A percentile compares a stretch with the other conserved stretches of the same genome.
These are phyloP conservation scores for Penicillium coprophilum DNA, from an alignment of 495 filamentous ascomycete species.

Conservation along the genomic window DNA sequence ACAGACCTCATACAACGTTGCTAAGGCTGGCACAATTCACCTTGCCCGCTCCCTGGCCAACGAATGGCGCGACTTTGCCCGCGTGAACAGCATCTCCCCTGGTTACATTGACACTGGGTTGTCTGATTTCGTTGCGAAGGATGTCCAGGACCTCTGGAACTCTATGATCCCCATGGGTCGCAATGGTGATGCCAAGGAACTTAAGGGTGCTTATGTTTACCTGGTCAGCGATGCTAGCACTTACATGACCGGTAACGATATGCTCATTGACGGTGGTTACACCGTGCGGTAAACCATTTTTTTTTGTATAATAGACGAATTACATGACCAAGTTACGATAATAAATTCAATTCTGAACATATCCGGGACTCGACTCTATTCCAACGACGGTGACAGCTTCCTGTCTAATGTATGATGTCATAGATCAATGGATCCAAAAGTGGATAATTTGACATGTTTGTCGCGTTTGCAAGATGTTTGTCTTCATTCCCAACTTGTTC, in stretches of 20 bases:
- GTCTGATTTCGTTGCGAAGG: constrained; percentile 69
- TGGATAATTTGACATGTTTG: not conserved
- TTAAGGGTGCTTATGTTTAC: constrained; percentile 84
- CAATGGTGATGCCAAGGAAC: constrained; percentile 73
- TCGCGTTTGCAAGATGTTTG: not conserved
- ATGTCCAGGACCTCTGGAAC: constrained; percentile 69
- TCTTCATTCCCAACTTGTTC: no score
- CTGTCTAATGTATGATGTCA: not conserved
- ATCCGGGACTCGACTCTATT: not conserved
- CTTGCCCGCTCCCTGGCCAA: constrained; percentile 63
- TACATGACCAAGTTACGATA: constrained; percentile 10
- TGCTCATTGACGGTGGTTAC: constrained; percentile 71
- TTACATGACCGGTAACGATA: constrained; percentile 80
- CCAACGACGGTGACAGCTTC: not conserved
- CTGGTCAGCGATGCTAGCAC: constrained; percentile 71
- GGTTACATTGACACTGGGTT: constrained; percentile 81
- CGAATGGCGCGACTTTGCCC: constrained; percentile 76
- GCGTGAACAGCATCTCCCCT: constrained; percentile 71
- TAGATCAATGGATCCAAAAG: not conserved
- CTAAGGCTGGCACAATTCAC: constrained; percentile 63
- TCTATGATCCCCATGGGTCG: constrained; percentile 76
- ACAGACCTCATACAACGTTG: constrained; percentile 78
- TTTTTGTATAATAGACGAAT: constrained; percentile 5
- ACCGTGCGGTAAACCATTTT: constrained; percentile 37
- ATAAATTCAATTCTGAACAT: not conserved